Evolutionary conservation across 2,329 filamentous ascomycete genomes (phyloP).

Genomic region (Colletotrichum siamense): DNA sequence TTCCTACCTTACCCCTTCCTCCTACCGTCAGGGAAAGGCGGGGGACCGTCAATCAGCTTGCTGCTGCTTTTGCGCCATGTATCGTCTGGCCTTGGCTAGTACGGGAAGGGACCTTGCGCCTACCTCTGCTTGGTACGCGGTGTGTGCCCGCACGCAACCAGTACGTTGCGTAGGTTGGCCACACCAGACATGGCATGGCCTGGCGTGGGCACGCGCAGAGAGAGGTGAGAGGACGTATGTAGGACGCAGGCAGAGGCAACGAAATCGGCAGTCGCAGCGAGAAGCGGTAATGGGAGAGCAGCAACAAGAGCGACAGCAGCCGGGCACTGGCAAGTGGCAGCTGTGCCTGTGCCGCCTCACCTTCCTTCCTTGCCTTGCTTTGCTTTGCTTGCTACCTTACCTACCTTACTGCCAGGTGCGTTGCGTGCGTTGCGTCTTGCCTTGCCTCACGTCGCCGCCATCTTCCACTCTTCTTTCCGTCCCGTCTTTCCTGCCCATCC

Average conservation of each 20-base stretch:
- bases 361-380: not conserved
- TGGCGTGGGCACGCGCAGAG: not conserved
- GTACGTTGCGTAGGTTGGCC: not conserved
- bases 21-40: not conserved
- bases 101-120: not conserved
- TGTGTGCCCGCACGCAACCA: conserved; percentile 7
- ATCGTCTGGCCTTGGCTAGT: conserved; percentile 8
- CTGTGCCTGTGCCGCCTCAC: not conserved
- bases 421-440: not conserved
- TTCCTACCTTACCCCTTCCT: not conserved
- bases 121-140: not conserved
- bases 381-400: not conserved
- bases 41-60: not conserved
- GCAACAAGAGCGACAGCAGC: not conserved
- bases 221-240: not conserved
- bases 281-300: not conserved
- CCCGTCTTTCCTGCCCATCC: not conserved
- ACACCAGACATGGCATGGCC: not conserved
- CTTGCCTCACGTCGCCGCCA: not conserved
- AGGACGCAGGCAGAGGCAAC: not conserved
- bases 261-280: not conserved
- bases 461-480: not conserved
- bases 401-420: not conserved
- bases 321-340: not conserved
- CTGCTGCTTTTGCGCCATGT: not conserved